Evolutionary conservation across 352 stramenopile genomes (phyloP), one percentile per base, ranked within the genome.

Genomic region (Phytopythium cucurbitacearum): DNA sequence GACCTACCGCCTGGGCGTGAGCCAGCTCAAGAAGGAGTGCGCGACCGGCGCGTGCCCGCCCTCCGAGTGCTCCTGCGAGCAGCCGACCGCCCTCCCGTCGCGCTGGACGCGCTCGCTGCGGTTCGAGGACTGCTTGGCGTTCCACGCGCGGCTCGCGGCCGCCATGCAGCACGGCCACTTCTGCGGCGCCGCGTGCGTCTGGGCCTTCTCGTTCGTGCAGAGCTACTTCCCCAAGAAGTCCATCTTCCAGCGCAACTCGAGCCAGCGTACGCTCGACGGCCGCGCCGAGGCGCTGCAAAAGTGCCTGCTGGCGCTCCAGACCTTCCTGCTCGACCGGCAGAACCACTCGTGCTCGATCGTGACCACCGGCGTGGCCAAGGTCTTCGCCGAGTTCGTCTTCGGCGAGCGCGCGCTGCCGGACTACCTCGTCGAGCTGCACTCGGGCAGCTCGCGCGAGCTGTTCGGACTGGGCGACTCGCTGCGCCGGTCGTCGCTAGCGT

Each of bases 131-230:
- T 72, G 61, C 41, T 44, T 61, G 49, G 37, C n/a, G 28, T 54
- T 73, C 38, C 57, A 73, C 45, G 37, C 50, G 13, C 48, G 51
- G 3, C 61, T 69, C 48, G 10, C 44, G 7, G 16, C 53, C n/a
- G 52, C 56, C 15, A 40, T 72, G 40, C 60, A 69, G 21, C 64
- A 69, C 46, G 64, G 64, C 5, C 64, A 72, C 50, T 72, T 72
- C 40, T 72, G 64, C 57, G 57, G 43, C 46, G 64, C 56, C 4
- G 53, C 43, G 1, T 72, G 64, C 42, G 57, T 57, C 9, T 72
- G 56, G 60, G 55, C 69, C 38, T 72, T 59, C 39, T 66, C 60
- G 38, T 61, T 72, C 36, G 36, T 72, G 6, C 51, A 45, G 3
- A 67, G 57, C 28, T 48, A 67, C 33, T 73, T 73, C 50, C 65